Conservation (phyloP, 169 alveolate species). For the Theileria sp. region DNA sequence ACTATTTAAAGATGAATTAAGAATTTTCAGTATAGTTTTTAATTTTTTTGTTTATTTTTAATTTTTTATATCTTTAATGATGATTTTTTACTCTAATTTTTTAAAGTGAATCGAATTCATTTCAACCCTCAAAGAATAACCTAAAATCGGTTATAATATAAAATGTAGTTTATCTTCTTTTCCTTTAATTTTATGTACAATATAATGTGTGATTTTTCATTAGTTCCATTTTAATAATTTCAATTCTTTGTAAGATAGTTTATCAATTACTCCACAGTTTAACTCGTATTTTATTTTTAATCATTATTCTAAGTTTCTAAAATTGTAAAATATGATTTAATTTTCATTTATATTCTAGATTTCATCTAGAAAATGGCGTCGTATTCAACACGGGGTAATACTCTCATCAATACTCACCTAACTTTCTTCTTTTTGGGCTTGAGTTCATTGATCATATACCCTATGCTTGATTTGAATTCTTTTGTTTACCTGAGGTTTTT, state of each 20-base stretch:
- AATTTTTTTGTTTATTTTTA: neutral
- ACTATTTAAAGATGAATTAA: neutral
- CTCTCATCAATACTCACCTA: slow-evolving; percentile 15
- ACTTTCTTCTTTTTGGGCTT: slow-evolving; percentile 50
- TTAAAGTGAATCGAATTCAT: neutral
- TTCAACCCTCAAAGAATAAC: neutral
- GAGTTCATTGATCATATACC: slow-evolving; percentile 22
- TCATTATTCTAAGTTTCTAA: no score
- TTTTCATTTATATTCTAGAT: neutral
- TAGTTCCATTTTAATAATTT: neutral
- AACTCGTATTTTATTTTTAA: neutral
- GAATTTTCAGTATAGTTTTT: no score
- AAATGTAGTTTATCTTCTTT: neutral
- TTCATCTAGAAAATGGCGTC: neutral
- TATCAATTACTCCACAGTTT: neutral
- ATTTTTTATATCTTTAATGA: no score
- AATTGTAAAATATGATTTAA: neutral
- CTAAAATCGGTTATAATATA: neutral
- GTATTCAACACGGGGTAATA: neutral
- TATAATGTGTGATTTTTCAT: neutral
- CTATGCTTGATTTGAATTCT: slow-evolving; percentile 36
- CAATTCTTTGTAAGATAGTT: neutral
- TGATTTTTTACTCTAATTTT: neutral
- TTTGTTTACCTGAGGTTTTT: slow-evolving; percentile 32
- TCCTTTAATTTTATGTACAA: neutral